Evolutionary conservation across 257 asterid genomes (phyloP).

Genomic region (Striga asiatica): DNA sequence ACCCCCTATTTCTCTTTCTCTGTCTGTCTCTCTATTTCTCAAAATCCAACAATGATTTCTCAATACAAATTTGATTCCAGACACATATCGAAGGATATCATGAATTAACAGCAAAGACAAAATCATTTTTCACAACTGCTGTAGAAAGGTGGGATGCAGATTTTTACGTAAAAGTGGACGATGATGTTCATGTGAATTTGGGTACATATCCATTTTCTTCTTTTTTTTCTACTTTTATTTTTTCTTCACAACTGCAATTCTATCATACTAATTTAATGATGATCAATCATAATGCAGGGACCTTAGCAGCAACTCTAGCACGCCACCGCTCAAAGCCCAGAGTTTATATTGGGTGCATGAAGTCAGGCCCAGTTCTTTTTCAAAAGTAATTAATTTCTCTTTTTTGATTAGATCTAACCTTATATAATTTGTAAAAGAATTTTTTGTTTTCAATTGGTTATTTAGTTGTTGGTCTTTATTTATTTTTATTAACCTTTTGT

Average conservation of each 20-base stretch:
- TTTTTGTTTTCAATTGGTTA: neutral
- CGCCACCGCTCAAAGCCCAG: conserved; percentile 44
- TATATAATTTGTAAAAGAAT: neutral
- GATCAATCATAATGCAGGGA: conserved; percentile 25
- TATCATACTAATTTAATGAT: neutral
- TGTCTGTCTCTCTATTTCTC: too few relatives aligned
- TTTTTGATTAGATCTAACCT: neutral
- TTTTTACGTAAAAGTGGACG: conserved; percentile 69
- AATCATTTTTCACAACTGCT: conserved; percentile 59
- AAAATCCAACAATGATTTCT: neutral
- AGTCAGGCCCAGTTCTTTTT: conserved; percentile 57
- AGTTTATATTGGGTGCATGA: conserved; percentile 59
- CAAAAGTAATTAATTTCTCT: conserved; percentile 29
- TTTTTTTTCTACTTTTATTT: neutral
- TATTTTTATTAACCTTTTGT: neutral
- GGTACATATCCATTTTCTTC: conserved; percentile 24
- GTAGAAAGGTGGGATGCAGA: conserved; percentile 73
- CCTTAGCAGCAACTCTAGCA: conserved; percentile 47
- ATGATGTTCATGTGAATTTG: conserved; percentile 78
- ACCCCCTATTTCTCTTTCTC: neutral
- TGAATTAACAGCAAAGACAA: conserved; percentile 75
- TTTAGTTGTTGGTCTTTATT: neutral
- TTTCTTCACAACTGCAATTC: neutral
- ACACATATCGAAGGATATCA: conserved; percentile 80
- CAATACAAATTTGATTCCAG: conserved; percentile 20